Base-by-base conservation (phyloP, 2,329 filamentous ascomycete species). In the Nothophoma quercina region DNA sequence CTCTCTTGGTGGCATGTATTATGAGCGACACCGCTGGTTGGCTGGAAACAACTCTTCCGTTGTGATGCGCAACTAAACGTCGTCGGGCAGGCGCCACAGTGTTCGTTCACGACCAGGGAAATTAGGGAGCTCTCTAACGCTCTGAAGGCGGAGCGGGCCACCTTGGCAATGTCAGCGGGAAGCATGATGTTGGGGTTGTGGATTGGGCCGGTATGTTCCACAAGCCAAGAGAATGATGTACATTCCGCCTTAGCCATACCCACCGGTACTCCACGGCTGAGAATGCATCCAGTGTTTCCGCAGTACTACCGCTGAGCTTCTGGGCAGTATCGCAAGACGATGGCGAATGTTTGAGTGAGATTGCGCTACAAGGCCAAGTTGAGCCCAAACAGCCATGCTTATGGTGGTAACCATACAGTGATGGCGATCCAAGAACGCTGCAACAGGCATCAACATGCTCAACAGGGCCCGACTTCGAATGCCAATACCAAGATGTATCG, bases 201-300 rank as follows among this genome's bases (percentile, higher is more conserved):
- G 33, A 65, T 61, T 59, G 57, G 61, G 55, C 48, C 61, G 55
- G 62, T 55, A 52, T 38, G 58, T 58, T 50, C 53, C 55, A 60
- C 60, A 51, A 34, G 54, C 63, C 59, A 65, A 64, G 59, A 48
- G 25, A 36, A 57, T 60, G 55, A 62, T 61, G 52, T 51, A 50
- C 54, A 58, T 62, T 59, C 62, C 62, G 62, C 58, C 62, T 65
- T 65, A 59, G 63, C 50, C 22, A 33, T 33, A 52, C 59, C 61
- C 60, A 62, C 60, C 25, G 16, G 43, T 34, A 26, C 32, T 39
- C 18, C 33, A 44, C 50, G 39, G 34, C 39, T 44, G 35, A 53
- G 50, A 48, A 53, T 48, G 50, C 39, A 50, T 56, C 55, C 45
- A 51, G 48, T 52, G 50, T 55, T 43, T 47, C 53, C 56, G 46